These are phyloP conservation scores for Dioscorea cayenensis DNA, from an alignment of 116 monocot genomes.

Conservation along the genomic window DNA sequence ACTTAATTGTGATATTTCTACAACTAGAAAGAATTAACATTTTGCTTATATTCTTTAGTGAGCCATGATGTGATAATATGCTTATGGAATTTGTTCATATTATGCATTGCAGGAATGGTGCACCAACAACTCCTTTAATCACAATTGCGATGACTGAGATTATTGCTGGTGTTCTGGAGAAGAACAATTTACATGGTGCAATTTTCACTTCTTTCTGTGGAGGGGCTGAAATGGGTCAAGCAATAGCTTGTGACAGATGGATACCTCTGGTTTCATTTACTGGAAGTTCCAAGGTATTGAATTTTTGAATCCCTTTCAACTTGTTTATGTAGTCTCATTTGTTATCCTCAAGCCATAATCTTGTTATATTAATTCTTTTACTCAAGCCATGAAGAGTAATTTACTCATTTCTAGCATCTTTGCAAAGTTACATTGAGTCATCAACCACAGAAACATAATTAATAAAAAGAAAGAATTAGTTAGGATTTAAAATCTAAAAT, in stretches of 20 bases:
- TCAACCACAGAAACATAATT: too few species aligned
- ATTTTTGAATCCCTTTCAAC: too few species aligned
- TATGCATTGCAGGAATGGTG: slow-evolving; percentile 68
- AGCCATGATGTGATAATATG: not conserved
- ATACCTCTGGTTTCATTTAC: slow-evolving; percentile 92
- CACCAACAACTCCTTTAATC: slow-evolving; percentile 90
- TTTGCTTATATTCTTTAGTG: not conserved
- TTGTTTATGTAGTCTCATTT: too few species aligned
- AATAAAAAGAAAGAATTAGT: too few species aligned
- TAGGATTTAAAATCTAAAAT: too few species aligned
- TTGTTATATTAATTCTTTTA: too few species aligned
- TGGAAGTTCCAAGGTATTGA: slow-evolving; percentile 74
- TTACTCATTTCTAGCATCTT: too few species aligned
- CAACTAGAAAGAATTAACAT: too few species aligned
- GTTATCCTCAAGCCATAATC: too few species aligned
- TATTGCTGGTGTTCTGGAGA: slow-evolving; percentile 74
- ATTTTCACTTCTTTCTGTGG: slow-evolving; percentile 97
- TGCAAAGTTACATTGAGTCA: too few species aligned
- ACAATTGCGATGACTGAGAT: slow-evolving; percentile 89
- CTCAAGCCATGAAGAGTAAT: too few species aligned
- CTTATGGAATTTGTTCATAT: not conserved
- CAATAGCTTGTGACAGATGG: slow-evolving; percentile 65
- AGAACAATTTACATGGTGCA: slow-evolving; percentile 88
- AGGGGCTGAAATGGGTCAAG: slow-evolving; percentile 85
- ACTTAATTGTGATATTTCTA: too few species aligned